phyloP scores from a whole-genome alignment of 2,329 filamentous ascomycete species.

The Knufia fluminis region DNA sequence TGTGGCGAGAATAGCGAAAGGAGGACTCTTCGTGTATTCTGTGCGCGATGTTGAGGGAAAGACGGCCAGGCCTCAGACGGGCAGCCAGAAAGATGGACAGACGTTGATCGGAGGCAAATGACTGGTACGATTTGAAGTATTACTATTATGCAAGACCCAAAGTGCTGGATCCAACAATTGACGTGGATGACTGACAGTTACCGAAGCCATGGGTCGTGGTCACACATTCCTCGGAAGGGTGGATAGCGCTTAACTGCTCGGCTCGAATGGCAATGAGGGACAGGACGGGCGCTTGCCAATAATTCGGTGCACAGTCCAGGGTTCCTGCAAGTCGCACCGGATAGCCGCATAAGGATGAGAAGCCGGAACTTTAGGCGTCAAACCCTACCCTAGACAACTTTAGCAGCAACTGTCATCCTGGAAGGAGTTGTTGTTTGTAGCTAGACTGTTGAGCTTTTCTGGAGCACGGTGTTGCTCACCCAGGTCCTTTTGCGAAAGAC shows the following conservation, averaged over 20 bases:
- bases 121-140: background rate
- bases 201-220: slow-evolving; percentile 3
- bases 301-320: background rate
- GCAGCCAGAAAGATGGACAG: background rate
- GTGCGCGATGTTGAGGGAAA: background rate
- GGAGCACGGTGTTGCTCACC: too few species aligned
- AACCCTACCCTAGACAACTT: background rate
- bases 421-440: background rate
- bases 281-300: background rate
- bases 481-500: too few species aligned
- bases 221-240: background rate
- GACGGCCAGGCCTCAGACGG: background rate
- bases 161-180: background rate
- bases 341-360: background rate
- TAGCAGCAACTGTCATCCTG: background rate
- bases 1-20: background rate
- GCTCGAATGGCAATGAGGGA: background rate
- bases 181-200: slow-evolving; percentile 1
- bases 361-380: background rate
- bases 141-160: background rate
- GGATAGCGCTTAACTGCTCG: background rate
- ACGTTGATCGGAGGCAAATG: background rate
- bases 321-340: background rate
- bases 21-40: too few species aligned
- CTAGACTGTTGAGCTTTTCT: too few species aligned